Base-by-base conservation (phyloP, 352 stramenopile species). In the Phytophthora syringae region DNA sequence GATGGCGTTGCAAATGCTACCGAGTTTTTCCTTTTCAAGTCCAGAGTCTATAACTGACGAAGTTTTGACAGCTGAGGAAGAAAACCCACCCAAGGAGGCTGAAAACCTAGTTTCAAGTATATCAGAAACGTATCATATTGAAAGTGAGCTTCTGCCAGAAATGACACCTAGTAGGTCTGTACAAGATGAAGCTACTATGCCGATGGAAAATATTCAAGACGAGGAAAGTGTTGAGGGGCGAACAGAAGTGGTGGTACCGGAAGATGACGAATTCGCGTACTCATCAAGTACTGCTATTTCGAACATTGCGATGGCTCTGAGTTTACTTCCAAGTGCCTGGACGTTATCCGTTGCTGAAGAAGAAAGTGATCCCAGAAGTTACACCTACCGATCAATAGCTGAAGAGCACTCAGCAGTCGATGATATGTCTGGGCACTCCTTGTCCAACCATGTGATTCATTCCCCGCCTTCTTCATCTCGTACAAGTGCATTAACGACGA, bases 1-100 rank as follows among this genome's bases (percentile, higher is more conserved):
- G 3, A 64, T 59, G 18, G 77, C 75, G 7, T 39, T 86, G 45
- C 62, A 74, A 28, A 57, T 80, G 52, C 52, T 84, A 4, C 75
- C 75, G 16, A 52, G 43, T 21, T 66, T 81, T 21, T 62, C 66
- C 7, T 30, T 52, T 20, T 54, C 22, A 15, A 48, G 15, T 24
- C 21, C 27, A 7, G 43, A 37, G 16, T 39, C 47, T 49, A 16
- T 47, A 22, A 7, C n/a, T 15, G 55, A 42, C 40, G 61, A 74
- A 37, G 30, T 48, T n/a, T 27, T 50, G 12, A 47, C 39, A 12
- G 18, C 36, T 1, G 47, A 59, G 22, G 48, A 68, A 28, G 30
- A 32, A 21, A 57, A 54, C 36, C 37, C 28, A 39, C 32, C 34
- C 5, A 54, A 39, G 40, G 49, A 67, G 36, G 12, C 11, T 30